Base-by-base conservation (phyloP, 345 rosid genomes). In the Dipteronia sinensis region DNA sequence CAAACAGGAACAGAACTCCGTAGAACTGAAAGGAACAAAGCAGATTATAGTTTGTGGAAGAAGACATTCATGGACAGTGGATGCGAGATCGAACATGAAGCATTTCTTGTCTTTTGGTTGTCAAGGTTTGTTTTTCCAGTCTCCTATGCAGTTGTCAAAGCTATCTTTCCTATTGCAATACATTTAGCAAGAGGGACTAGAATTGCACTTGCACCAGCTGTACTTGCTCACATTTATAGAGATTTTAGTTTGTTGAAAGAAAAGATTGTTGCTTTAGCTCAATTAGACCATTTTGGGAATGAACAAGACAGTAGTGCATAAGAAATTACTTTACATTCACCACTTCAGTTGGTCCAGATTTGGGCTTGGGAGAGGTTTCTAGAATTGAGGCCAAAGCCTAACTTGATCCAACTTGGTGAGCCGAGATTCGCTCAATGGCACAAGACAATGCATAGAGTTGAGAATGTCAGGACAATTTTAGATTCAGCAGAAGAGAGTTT, bases 361-460 rank as follows among this genome's bases (percentile, higher is more conserved):
- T 87, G 83, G 89, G 78, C 66, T 0, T 85, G 87, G 89, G 88
- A 85, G 85, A 87, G 92, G 65, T 85, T 85, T 74, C 19, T 31
- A 13, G 46, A 65, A 3, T 63, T 84, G 64, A 75, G 62, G 20
- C 85, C 88, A 6, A 49, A 38, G 11, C 89, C 86, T 31, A 81
- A 76, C 38, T n/a, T 51, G 63, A 78, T 79, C 2, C 38, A 63
- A 27, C 7, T 25, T 6, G 81, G 82, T 40, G 82, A 76, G 44
- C 75, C 91, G 1, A 83, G 87, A 56, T 47, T 79, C 40, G 82
- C 86, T 27, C 67, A 38, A 53, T 89, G 90, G 90, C 67, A 82
- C 67, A 76, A 56, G 16, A 13, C 70, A 29, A 75, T 67, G 10
- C 10, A 9, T 5, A 38, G 25, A 20, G n/a, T 64, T 49, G 63